Evolutionary conservation across 2,329 filamentous ascomycete species (phyloP), one percentile per base, ranked within the genome.

Genomic region (Trichophyton verrucosum): DNA sequence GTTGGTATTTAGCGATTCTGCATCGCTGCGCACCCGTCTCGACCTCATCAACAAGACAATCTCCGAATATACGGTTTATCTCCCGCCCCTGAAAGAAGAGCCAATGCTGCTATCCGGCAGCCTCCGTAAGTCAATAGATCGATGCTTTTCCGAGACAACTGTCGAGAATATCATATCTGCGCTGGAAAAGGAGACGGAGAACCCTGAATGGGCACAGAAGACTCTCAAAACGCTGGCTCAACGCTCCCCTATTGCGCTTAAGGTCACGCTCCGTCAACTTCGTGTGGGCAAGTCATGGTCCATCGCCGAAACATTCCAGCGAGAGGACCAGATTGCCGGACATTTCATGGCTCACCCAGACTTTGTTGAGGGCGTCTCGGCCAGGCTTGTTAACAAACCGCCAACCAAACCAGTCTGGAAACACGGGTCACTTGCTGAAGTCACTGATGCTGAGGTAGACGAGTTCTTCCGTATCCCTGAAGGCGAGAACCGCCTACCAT

Each of bases 321-420:
- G 85, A 64, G 94, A 99, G 77, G 83, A 94, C 75, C 81, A 87
- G 70, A 90, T 99, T 62, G 91, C 92, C 1, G 78, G 81, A 62
- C 83, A 85, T 65, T 97, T 99, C 78, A 97, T 99, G 92, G 80
- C 81, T 61, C 87, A 94, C 72, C 87, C 84, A 3, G 94, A 99
- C 74, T 99, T 99, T 70, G 85, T 85, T 49, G 89, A 95, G 75
- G 94, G 94, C 60, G 92, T 99, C n/a, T 84, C 84, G 58, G 86
- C 90, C 24, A 82, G 87, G 57, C 81, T 99, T 46, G 82, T 94
- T 67, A 81, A 84, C 69, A 90, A 90, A 75, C 80, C 81, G 51
- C 76, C 82, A 58, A 78, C 78, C 65, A 78, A 79, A 22, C 88
- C 91, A 1, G 77, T 80, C 63, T 99, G 94, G 94, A 74, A 86